Conservation (phyloP, 2,329 filamentous ascomycete genomes). For the Aspergillus pseudoterreus region DNA sequence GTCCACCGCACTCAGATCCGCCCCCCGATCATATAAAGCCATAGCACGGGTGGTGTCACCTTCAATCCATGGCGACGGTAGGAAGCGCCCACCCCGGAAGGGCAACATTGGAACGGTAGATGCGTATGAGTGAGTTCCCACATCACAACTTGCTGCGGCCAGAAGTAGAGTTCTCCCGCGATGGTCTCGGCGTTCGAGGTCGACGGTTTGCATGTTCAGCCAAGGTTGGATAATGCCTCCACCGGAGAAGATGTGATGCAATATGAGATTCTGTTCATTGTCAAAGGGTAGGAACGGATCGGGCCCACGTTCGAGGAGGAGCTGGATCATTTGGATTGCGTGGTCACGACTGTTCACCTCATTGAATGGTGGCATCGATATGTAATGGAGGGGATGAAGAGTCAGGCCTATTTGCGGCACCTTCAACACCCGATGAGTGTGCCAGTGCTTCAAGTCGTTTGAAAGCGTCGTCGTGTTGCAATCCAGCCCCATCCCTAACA, state of each 20-base stretch:
- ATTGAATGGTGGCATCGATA: constrained; percentile 15
- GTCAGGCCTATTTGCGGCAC: not conserved
- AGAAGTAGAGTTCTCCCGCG: constrained; percentile 14
- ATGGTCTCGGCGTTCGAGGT: constrained; percentile 14
- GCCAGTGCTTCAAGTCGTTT: constrained; percentile 10
- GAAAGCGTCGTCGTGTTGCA: constrained; percentile 10
- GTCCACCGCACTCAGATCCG: constrained; percentile 1
- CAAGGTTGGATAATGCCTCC: constrained; percentile 16
- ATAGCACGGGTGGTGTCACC: not conserved
- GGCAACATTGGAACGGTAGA: not conserved
- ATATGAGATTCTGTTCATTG: constrained; percentile 3
- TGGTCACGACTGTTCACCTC: constrained; percentile 11
- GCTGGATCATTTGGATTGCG: constrained; percentile 11
- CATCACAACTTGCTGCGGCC: constrained; percentile 6
- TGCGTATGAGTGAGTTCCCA: constrained; percentile 10
- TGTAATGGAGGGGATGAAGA: constrained; percentile 13
- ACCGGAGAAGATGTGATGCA: constrained; percentile 10
- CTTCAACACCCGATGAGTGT: constrained; percentile 5
- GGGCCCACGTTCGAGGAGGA: constrained; percentile 13
- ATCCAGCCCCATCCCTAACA: constrained; percentile 10
- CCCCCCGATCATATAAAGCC: not conserved
- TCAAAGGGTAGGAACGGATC: constrained; percentile 12
- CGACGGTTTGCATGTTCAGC: constrained; percentile 9
- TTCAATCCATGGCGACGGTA: not conserved
- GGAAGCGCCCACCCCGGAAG: not conserved